Base-by-base conservation (phyloP, 2,329 filamentous ascomycete genomes). In the Xylaria polymorpha region DNA sequence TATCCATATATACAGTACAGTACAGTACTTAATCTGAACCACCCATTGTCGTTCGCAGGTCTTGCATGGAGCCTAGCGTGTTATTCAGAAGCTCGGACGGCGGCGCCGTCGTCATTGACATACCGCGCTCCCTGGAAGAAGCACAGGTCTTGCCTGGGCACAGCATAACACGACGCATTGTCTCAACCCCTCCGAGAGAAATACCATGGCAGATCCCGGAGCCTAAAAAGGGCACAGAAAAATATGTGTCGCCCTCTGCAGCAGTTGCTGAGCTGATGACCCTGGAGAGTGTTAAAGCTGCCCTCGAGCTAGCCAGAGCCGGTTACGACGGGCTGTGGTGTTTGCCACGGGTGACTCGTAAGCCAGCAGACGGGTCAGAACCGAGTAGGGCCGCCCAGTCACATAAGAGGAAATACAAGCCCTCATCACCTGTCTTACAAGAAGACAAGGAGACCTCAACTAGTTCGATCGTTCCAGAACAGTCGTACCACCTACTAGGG, bases 51-150 rank as follows among this genome's bases (percentile, higher is more conserved):
- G 51, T 37, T 50, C 18, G 35, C 53, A n/a, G 18, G 29, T 61
- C 46, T 48, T 68, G 55, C 32, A 72, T 72, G 71, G 59, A 67
- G 37, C 77, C 79, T 35, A 80, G 79, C 25, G 83, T 91, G 25
- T 77, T 91, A 48, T 91, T 86, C 79, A 83, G 86, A 71, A 88
- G 84, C 71, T 74, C 78, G 1, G 80, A 83, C 56, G 76, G 80
- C 58, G 83, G 85, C 55, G 79, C 90, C 62, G 82, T 88, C 25
- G 78, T 94, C 32, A 78, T 94, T 61, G 92, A 94, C 75, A 87
- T 94, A 55, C 91, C 92, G 29, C 82, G 84, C 20, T 92, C 92
- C 1, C 86, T 94, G 46, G 89, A 92, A 72, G 83, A 88, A 68
- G 88, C 87, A 20, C 92, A 94, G 79, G 83, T 85, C 41, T 80